Conservation (phyloP, 768 basidiomycete species). For the Asterophora lycoperdoides region DNA sequence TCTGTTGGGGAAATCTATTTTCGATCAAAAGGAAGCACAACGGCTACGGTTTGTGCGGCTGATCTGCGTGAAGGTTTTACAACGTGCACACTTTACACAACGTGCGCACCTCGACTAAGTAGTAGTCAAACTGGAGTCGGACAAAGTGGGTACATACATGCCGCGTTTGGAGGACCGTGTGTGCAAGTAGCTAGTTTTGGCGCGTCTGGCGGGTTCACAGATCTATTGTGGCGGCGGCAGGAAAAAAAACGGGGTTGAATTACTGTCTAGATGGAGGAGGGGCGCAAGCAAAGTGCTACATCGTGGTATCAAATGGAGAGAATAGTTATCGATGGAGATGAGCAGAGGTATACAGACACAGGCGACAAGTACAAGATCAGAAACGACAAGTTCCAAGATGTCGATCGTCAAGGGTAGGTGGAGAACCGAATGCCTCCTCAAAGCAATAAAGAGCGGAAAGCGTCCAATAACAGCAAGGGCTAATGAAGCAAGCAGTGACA, state of each 20-base stretch:
- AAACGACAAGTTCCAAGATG: slow-evolving; percentile 29
- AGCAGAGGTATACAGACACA: slow-evolving; percentile 17
- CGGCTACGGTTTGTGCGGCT: slow-evolving; percentile 14
- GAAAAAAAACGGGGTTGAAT: slow-evolving; percentile 4
- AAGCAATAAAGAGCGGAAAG: slow-evolving; percentile 14
- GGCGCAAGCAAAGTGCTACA: not conserved
- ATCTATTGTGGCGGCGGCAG: not conserved
- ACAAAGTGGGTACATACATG: slow-evolving; percentile 3
- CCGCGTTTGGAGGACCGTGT: no score
- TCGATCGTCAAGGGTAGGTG: slow-evolving; percentile 18
- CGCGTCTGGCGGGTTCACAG: not conserved
- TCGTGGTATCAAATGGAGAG: slow-evolving; percentile 12
- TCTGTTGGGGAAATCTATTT: slow-evolving; percentile 33
- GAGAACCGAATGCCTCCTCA: slow-evolving; percentile 11
- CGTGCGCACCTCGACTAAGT: no score
- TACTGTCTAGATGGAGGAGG: not conserved
- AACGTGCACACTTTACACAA: slow-evolving; percentile 5
- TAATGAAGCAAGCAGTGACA: slow-evolving; percentile 8
- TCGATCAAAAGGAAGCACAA: slow-evolving; percentile 21
- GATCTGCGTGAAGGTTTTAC: slow-evolving; percentile 16
- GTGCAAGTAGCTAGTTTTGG: not conserved
- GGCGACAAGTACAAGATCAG: slow-evolving; percentile 4
- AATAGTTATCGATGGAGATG: slow-evolving; percentile 11
- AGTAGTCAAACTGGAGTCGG: no score
- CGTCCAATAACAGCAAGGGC: slow-evolving; percentile 16